Conservation (phyloP, 1,284 basidiomycete genomes). For the Leccinum cinnamomeum region DNA sequence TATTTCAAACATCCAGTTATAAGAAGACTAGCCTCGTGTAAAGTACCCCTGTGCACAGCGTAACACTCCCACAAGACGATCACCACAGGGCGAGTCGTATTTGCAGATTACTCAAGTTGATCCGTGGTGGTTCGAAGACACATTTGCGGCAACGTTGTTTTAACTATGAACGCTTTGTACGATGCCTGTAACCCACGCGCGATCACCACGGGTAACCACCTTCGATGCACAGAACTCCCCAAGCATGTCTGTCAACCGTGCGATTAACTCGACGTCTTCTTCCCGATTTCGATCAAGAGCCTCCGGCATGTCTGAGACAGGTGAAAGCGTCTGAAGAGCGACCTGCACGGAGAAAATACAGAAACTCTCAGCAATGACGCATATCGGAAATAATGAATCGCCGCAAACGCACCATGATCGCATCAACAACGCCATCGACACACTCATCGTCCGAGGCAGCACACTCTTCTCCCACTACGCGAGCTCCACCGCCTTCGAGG, state of each 20-base stretch:
- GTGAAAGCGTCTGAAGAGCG: conserved; percentile 57
- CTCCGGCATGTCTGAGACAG: conserved; percentile 55
- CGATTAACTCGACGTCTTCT: conserved; percentile 47
- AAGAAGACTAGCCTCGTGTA: background rate
- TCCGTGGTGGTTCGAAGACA: background rate
- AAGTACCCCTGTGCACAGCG: background rate
- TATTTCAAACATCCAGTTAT: background rate
- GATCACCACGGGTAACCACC: conserved; percentile 48
- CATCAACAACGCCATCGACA: conserved; percentile 44
- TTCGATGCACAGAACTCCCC: conserved; percentile 63
- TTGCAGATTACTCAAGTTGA: background rate
- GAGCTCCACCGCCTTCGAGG: conserved; percentile 73
- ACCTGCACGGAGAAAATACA: conserved; percentile 39
- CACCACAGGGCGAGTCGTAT: background rate
- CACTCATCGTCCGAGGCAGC: conserved; percentile 39
- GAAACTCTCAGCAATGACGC: background rate
- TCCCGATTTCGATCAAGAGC: conserved; percentile 50
- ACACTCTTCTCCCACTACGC: conserved; percentile 67
- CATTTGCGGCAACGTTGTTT: background rate
- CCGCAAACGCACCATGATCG: conserved; percentile 52
- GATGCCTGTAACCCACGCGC: conserved; percentile 59
- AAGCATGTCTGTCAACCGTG: conserved; percentile 51
- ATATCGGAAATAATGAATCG: background rate
- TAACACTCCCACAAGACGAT: background rate
- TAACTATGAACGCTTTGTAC: conserved; percentile 38